phyloP scores from a whole-genome alignment of 176 grass and related monocot genomes.

The Cenchrus americanus region DNA sequence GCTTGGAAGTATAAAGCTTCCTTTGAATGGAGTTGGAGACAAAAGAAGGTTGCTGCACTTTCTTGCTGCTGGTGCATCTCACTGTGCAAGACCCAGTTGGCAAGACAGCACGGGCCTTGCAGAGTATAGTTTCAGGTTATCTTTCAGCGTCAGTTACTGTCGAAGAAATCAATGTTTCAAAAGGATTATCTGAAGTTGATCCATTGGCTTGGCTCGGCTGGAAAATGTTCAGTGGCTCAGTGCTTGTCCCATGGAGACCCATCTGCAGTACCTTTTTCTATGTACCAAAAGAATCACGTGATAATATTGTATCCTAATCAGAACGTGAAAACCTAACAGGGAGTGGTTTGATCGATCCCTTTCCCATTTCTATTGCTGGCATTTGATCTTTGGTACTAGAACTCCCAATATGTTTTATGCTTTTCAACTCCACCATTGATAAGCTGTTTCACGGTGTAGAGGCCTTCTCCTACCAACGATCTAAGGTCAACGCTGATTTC shows the following conservation, averaged over 20 bases:
- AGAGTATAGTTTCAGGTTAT: no score
- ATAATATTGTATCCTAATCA: neutral
- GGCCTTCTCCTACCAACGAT: neutral
- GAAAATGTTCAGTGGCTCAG: neutral
- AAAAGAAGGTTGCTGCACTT: conserved; percentile 81
- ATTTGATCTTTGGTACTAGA: no score
- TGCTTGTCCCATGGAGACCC: neutral
- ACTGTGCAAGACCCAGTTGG: conserved; percentile 87
- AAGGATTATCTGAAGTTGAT: no score
- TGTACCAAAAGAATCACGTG: neutral
- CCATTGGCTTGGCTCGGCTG: no score
- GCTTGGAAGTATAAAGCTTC: conserved; percentile 23
- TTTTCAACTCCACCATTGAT: no score
- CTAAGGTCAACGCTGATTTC: neutral
- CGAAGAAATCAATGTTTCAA: conserved; percentile 37
- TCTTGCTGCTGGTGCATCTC: conserved; percentile 82
- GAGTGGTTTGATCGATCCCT: neutral
- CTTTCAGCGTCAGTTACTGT: conserved; percentile 55
- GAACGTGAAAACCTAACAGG: neutral
- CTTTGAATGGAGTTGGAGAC: conserved; percentile 46
- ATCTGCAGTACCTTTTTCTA: neutral
- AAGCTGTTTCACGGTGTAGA: no score
- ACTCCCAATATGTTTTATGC: no score
- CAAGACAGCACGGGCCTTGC: conserved; percentile 58
- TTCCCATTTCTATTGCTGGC: neutral